These are phyloP conservation scores for Cyclostephanos invisitatus DNA, from an alignment of 108 stramenopile genomes.

Conservation along the genomic window DNA sequence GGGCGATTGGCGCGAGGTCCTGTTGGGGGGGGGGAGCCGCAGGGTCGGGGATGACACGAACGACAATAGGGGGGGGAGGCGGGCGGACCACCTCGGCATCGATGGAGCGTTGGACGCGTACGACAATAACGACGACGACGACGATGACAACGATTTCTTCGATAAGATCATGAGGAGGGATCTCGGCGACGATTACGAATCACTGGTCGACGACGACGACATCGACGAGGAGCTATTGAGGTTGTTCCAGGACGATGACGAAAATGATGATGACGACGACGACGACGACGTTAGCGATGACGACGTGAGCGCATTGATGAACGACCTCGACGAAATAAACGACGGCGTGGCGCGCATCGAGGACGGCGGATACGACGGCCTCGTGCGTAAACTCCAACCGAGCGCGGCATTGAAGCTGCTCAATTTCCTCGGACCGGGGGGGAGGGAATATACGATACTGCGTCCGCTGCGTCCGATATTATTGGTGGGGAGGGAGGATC, in stretches of 20 bases:
- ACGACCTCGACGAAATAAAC: background rate
- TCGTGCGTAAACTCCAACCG: conserved; percentile 34
- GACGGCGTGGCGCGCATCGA: background rate
- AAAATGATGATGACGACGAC: conserved; percentile 8
- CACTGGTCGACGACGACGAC: conserved; percentile 34
- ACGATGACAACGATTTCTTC: conserved; percentile 34
- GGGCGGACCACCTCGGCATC: conserved; percentile 13
- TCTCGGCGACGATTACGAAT: conserved; percentile 43
- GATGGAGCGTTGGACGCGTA: conserved; percentile 25
- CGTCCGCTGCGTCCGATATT: conserved; percentile 35
- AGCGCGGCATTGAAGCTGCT: conserved; percentile 38
- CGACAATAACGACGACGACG: conserved; percentile 24
- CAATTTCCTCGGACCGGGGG: conserved; percentile 31
- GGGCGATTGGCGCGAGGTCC: conserved; percentile 39
- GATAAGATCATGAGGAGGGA: conserved; percentile 50
- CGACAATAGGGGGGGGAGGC: background rate
- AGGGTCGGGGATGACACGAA: background rate
- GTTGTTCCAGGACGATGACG: conserved; percentile 27
- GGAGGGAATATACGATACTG: conserved; percentile 35
- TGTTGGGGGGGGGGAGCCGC: conserved; percentile 10
- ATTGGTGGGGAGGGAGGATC: conserved; percentile 45
- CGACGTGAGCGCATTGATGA: background rate
- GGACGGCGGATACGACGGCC: conserved; percentile 13
- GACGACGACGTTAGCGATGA: conserved; percentile 26
- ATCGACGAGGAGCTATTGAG: conserved; percentile 46